phyloP scores from a whole-genome alignment of 345 rosid genomes.

The Arabidopsis suecica region DNA sequence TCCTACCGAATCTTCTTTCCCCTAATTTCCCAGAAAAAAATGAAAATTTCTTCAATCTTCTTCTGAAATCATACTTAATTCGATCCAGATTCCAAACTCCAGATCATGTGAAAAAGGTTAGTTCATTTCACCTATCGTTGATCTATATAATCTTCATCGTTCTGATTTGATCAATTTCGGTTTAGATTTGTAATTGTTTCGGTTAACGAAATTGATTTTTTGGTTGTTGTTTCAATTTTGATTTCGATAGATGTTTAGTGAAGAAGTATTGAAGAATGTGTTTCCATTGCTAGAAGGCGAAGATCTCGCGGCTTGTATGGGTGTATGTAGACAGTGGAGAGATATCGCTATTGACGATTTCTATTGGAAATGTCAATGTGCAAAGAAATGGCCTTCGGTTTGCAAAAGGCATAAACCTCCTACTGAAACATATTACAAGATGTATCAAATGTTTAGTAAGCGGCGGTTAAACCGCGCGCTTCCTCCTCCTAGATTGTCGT shows the following conservation, averaged over 20 bases:
- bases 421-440: slow-evolving; percentile 65
- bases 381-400: slow-evolving; percentile 90
- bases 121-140: background rate
- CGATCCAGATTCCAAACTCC: background rate
- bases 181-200: too few relatives aligned
- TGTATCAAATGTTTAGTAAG: slow-evolving; percentile 68
- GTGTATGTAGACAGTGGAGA: slow-evolving; percentile 86
- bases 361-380: slow-evolving; percentile 90
- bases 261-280: slow-evolving; percentile 81
- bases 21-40: slow-evolving; percentile 19
- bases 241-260: slow-evolving; percentile 50
- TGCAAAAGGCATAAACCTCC: slow-evolving; percentile 76
- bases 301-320: slow-evolving; percentile 84
- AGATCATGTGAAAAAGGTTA: background rate
- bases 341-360: slow-evolving; percentile 76
- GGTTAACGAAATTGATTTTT: too few relatives aligned
- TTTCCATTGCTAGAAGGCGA: slow-evolving; percentile 75
- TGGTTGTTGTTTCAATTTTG: too few relatives aligned
- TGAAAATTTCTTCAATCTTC: slow-evolving; percentile 1
- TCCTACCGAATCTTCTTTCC: background rate
- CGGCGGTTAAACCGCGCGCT: slow-evolving; percentile 53
- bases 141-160: background rate
- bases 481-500: slow-evolving; percentile 81
- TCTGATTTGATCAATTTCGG: too few relatives aligned
- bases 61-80: background rate